These are phyloP conservation scores for Ascochyta clinopodiicola DNA, from an alignment of 2,329 filamentous ascomycete genomes.

Conservation along the genomic window DNA sequence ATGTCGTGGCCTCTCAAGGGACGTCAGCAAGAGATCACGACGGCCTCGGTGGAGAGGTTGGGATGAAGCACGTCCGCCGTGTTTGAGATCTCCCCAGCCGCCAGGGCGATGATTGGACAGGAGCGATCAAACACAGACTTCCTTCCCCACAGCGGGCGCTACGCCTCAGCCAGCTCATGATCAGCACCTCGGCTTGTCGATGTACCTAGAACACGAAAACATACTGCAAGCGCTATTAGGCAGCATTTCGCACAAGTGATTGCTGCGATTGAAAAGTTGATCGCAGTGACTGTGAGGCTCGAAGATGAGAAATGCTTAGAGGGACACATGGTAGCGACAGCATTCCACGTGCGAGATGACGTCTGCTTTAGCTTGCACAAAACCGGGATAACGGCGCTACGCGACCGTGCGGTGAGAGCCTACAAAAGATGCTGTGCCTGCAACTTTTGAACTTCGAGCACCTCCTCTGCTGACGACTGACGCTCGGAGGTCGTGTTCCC, in stretches of 20 bases:
- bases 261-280: neutral
- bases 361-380: slow-evolving; percentile 29
- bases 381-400: slow-evolving; percentile 42
- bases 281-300: neutral
- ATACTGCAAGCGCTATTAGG: slow-evolving; percentile 17
- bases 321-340: neutral
- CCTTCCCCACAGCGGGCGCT: slow-evolving; percentile 32
- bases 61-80: slow-evolving; percentile 6
- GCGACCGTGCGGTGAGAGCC: slow-evolving; percentile 29
- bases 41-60: slow-evolving; percentile 27
- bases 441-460: slow-evolving; percentile 39
- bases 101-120: slow-evolving; percentile 37
- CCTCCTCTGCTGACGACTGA: slow-evolving; percentile 45
- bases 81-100: slow-evolving; percentile 30
- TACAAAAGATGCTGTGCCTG: slow-evolving; percentile 43
- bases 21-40: neutral
- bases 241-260: slow-evolving; percentile 7
- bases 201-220: slow-evolving; percentile 7
- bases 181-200: slow-evolving; percentile 3
- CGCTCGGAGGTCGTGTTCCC: slow-evolving; percentile 47
- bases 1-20: neutral
- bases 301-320: neutral
- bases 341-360: slow-evolving; percentile 24
- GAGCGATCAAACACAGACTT: slow-evolving; percentile 15
- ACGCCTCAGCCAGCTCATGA: slow-evolving; percentile 31